Conservation (phyloP, 345 rosid species). For the Eucalyptus polyanthemos region DNA sequence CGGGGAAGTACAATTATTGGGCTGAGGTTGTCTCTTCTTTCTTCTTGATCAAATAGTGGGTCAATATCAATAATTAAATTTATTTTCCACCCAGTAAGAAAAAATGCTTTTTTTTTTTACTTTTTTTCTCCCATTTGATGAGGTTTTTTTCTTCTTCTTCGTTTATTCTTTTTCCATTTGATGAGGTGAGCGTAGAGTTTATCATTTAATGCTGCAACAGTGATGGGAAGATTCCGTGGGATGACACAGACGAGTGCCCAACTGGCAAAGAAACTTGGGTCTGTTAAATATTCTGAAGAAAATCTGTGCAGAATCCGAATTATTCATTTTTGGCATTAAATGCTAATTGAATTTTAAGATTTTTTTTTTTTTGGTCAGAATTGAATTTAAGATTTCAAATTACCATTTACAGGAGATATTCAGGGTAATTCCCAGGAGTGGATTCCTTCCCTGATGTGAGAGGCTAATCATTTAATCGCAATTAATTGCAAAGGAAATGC, state of each 20-base stretch:
- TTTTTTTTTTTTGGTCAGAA: background rate
- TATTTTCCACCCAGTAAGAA: background rate
- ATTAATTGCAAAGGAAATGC: background rate
- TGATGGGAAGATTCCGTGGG: background rate
- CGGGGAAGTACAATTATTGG: background rate
- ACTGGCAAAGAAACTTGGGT: background rate
- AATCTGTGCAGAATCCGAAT: background rate
- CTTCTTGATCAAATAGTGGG: background rate
- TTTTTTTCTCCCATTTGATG: background rate
- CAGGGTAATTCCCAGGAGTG: background rate
- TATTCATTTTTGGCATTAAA: slow-evolving; percentile 1
- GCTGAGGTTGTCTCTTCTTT: background rate
- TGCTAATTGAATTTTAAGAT: background rate
- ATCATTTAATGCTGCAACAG: background rate
- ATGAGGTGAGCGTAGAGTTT: background rate
- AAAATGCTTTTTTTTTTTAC: background rate
- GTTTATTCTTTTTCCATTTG: background rate
- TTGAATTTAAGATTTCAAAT: background rate
- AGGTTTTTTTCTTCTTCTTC: background rate
- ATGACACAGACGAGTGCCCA: background rate
- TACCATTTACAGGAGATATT: background rate
- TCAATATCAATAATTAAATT: background rate
- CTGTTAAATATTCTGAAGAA: background rate
- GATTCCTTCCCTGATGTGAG: background rate
- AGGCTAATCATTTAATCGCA: background rate